These are phyloP conservation scores for Lodderomyces metapsilosis DNA, from an alignment of 1,139 yeast genomes.

Conservation along the genomic window DNA sequence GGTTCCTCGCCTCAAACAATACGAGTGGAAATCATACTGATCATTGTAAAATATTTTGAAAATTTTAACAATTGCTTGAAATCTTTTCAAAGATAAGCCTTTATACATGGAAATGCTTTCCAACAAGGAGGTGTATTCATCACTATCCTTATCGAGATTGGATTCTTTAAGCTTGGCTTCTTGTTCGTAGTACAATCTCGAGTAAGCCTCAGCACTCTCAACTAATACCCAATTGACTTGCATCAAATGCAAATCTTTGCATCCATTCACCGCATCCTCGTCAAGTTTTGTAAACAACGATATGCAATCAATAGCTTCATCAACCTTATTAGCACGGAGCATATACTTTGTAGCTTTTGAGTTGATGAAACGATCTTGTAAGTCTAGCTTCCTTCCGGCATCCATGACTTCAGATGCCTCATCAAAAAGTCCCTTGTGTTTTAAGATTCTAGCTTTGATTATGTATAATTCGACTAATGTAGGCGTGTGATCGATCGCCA, in stretches of 20 bases:
- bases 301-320: conserved; percentile 71
- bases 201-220: conserved; percentile 83
- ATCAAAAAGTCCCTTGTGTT: conserved; percentile 60
- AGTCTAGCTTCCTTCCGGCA: conserved; percentile 71
- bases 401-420: conserved; percentile 69
- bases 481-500: conserved; percentile 73
- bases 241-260: conserved; percentile 83
- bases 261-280: conserved; percentile 68
- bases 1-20: conserved; percentile 89
- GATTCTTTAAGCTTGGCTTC: conserved; percentile 18
- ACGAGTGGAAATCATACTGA: conserved; percentile 92
- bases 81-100: conserved; percentile 83
- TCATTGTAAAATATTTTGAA: conserved; percentile 75
- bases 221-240: conserved; percentile 89
- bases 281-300: conserved; percentile 86
- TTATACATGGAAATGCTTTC: conserved; percentile 44
- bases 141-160: conserved; percentile 20
- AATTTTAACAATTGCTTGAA: conserved; percentile 60
- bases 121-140: conserved; percentile 30
- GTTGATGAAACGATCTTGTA: conserved; percentile 89
- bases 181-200: conserved; percentile 28
- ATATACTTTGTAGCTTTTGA: conserved; percentile 84
- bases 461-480: conserved; percentile 80
- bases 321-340: conserved; percentile 74
- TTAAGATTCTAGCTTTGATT: conserved; percentile 75